These are phyloP conservation scores for Fusarium bactridioides DNA, from an alignment of 2,329 filamentous ascomycete species.

Conservation along the genomic window DNA sequence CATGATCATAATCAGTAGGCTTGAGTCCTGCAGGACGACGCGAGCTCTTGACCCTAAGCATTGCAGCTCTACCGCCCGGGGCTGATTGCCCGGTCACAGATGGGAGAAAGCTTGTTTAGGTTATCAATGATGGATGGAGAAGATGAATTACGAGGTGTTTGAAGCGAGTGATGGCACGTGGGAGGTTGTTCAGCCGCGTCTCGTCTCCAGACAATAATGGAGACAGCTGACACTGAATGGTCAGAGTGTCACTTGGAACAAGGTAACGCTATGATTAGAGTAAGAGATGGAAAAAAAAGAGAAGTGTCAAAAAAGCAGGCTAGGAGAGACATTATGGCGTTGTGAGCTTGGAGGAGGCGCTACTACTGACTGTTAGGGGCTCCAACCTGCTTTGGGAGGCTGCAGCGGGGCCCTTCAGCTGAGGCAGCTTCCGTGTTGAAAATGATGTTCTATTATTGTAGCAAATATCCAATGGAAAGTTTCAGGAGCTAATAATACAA, in stretches of 20 bases:
- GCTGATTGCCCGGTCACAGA: constrained; percentile 21
- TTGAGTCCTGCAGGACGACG: constrained; percentile 64
- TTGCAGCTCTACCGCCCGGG: constrained; percentile 31
- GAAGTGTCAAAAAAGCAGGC: constrained; percentile 1
- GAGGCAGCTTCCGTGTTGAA: constrained; percentile 22
- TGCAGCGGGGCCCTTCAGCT: constrained; percentile 30
- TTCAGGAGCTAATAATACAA: neutral
- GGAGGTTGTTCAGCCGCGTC: neutral
- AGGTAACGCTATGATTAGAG: constrained; percentile 3
- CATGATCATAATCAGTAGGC: constrained; percentile 73
- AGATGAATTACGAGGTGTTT: neutral
- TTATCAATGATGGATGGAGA: neutral
- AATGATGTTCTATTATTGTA: neutral
- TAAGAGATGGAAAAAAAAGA: neutral
- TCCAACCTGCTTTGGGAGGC: constrained; percentile 31
- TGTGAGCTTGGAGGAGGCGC: constrained; percentile 30
- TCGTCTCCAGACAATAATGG: neutral
- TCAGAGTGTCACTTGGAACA: neutral
- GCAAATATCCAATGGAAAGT: neutral
- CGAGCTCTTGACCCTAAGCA: constrained; percentile 55
- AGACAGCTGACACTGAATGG: neutral
- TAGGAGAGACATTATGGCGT: constrained; percentile 22
- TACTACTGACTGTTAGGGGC: constrained; percentile 26
- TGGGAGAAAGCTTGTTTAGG: neutral
- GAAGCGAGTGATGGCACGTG: neutral